phyloP scores from a whole-genome alignment of 768 basidiomycete genomes.

The Boletus rubropictus region DNA sequence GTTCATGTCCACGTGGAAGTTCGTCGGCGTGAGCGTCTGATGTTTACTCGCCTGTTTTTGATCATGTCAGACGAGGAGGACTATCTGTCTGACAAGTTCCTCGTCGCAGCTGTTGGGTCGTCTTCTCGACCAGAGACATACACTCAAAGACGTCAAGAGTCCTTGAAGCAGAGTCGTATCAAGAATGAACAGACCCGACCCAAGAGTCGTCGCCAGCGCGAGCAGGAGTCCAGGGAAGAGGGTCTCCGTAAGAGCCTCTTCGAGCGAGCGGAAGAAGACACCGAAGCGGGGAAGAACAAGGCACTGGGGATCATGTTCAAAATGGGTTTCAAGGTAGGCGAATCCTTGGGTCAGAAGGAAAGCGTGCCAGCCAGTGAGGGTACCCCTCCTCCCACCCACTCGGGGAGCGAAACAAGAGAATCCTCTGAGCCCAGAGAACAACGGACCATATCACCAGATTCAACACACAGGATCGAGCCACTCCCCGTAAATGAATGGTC shows the following conservation, averaged over 20 bases:
- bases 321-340: conserved; percentile 88
- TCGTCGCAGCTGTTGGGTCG: conserved; percentile 37
- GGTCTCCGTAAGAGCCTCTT: conserved; percentile 78
- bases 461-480: conserved; percentile 55
- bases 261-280: conserved; percentile 64
- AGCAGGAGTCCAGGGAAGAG: conserved; percentile 70
- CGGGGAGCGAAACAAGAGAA: conserved; percentile 3
- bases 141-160: conserved; percentile 62
- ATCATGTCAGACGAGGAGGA: conserved; percentile 72
- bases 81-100: conserved; percentile 86
- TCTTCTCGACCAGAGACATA: conserved; percentile 55
- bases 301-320: conserved; percentile 89
- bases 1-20: conserved; percentile 12
- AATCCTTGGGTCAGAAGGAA: conserved; percentile 55
- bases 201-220: conserved; percentile 60
- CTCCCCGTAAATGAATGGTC: conserved; percentile 76
- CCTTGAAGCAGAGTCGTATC: conserved; percentile 46
- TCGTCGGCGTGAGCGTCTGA: conserved; percentile 3
- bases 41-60: conserved; percentile 19
- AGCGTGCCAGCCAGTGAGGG: conserved; percentile 5
- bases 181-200: conserved; percentile 64
- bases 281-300: conserved; percentile 50
- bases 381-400: conserved; percentile 1
- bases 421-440: conserved; percentile 1
- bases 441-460: conserved; percentile 1